phyloP scores from a whole-genome alignment of 2,329 filamentous ascomycete genomes.

The Talaromyces rugulosus region DNA sequence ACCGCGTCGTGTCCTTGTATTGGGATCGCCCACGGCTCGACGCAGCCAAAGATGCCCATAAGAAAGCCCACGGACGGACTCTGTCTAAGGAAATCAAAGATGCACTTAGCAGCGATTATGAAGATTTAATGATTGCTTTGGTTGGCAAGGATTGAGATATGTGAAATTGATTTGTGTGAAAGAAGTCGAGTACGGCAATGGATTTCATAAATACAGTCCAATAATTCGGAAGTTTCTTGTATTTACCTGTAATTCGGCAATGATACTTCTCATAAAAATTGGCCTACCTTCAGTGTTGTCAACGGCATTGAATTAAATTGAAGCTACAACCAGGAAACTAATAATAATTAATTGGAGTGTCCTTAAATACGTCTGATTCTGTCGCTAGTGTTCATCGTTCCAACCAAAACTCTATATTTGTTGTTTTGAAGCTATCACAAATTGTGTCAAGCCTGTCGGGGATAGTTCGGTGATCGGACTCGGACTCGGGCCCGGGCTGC shows the following conservation, averaged over 20 bases:
- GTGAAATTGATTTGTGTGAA: neutral
- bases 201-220: no score
- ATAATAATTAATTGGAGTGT: no score
- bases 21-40: conserved; percentile 75
- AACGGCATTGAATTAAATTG: no score
- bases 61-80: conserved; percentile 63
- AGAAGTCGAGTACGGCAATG: neutral
- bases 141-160: neutral
- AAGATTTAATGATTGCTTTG: conserved; percentile 68
- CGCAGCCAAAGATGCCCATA: conserved; percentile 74
- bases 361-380: no score
- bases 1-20: conserved; percentile 73
- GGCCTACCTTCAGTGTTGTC: no score
- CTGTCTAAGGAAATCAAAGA: conserved; percentile 67
- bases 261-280: neutral
- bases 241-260: no score
- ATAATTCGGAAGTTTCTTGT: no score
- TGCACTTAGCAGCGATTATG: conserved; percentile 83
- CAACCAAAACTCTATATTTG: no score
- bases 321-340: no score
- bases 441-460: neutral
- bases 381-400: no score
- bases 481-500: neutral
- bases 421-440: neutral
- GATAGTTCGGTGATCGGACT: neutral